phyloP scores from a whole-genome alignment of 140 eudicot species.

The Senecio squalidus region DNA sequence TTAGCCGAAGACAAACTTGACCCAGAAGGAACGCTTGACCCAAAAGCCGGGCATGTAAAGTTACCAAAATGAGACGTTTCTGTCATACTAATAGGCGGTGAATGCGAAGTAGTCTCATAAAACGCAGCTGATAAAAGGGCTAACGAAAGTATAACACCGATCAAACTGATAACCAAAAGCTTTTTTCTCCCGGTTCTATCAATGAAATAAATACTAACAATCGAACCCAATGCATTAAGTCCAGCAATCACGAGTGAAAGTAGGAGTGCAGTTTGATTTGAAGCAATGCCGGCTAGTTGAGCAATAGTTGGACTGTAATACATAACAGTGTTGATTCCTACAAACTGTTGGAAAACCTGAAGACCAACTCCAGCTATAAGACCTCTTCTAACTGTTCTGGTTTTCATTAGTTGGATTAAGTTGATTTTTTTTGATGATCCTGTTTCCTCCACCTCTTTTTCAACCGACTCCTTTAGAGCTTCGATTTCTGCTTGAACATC shows the following conservation, averaged over 20 bases:
- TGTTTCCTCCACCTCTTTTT: conserved; percentile 36
- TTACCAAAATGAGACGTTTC: conserved; percentile 33
- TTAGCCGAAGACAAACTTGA: conserved; percentile 15
- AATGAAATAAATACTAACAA: conserved; percentile 55
- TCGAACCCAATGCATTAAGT: conserved; percentile 55
- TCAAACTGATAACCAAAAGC: conserved; percentile 46
- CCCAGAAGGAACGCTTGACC: conserved; percentile 6
- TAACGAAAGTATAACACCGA: conserved; percentile 41
- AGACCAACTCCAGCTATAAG: conserved; percentile 52
- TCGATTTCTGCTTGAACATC: conserved; percentile 43
- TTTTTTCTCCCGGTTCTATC: conserved; percentile 61
- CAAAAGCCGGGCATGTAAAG: conserved; percentile 43
- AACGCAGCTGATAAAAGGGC: conserved; percentile 46
- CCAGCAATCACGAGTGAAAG: conserved; percentile 60
- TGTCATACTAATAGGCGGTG: conserved; percentile 31
- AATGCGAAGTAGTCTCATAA: conserved; percentile 40
- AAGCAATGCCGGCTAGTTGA: conserved; percentile 63
- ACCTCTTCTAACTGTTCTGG: conserved; percentile 50
- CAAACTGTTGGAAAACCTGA: conserved; percentile 64
- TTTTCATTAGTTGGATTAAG: conserved; percentile 27
- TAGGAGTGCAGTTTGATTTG: conserved; percentile 57
- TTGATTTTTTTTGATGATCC: conserved; percentile 36
- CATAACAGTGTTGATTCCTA: conserved; percentile 76
- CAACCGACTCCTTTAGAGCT: conserved; percentile 49
- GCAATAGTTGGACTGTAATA: conserved; percentile 70